A percentile compares a stretch with the other conserved stretches of the same genome.
phyloP scores from a whole-genome alignment of 2,329 filamentous ascomycete species.

The Xenoacremonium recifei region DNA sequence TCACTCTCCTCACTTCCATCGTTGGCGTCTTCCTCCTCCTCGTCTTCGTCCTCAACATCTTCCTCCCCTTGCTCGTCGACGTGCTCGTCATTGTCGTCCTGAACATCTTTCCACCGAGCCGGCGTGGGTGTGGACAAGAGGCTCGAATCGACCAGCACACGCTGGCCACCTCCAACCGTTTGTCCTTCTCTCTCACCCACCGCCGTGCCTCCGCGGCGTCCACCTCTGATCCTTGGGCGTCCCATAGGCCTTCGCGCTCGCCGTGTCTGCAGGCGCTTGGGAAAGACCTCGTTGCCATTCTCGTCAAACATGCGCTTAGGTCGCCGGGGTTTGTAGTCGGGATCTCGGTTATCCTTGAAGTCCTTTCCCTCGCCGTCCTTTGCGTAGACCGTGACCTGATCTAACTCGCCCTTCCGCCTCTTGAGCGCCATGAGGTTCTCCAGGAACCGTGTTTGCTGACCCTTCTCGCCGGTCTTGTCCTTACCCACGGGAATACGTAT shows the following conservation, averaged over 20 bases:
- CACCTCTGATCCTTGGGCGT: slow-evolving; percentile 19
- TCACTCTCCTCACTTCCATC: slow-evolving; percentile 25
- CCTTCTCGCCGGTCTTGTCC: slow-evolving; percentile 46
- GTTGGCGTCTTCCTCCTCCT: slow-evolving; percentile 13
- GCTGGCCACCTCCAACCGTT: slow-evolving; percentile 9
- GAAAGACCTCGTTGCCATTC: slow-evolving; percentile 23
- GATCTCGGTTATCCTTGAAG: slow-evolving; percentile 40
- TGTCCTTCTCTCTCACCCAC: slow-evolving; percentile 9
- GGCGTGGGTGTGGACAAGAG: slow-evolving; percentile 35
- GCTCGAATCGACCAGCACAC: too few species aligned
- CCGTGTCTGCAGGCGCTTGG: slow-evolving; percentile 14
- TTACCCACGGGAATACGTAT: slow-evolving; percentile 45
- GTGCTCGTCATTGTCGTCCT: slow-evolving; percentile 15
- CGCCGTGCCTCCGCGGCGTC: slow-evolving; percentile 11
- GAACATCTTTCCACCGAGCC: slow-evolving; percentile 33
- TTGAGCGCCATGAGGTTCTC: slow-evolving; percentile 66
- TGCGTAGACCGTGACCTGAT: slow-evolving; percentile 62
- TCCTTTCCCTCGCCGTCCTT: slow-evolving; percentile 40
- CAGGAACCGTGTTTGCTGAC: slow-evolving; percentile 56
- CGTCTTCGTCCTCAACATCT: slow-evolving; percentile 22
- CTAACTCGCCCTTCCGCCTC: slow-evolving; percentile 60
- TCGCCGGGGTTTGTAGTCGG: slow-evolving; percentile 37
- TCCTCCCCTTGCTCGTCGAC: slow-evolving; percentile 24
- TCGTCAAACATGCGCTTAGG: slow-evolving; percentile 25
- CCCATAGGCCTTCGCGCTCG: slow-evolving; percentile 17